Conservation (phyloP, 768 basidiomycete species). For the Termitomyces sp. region DNA sequence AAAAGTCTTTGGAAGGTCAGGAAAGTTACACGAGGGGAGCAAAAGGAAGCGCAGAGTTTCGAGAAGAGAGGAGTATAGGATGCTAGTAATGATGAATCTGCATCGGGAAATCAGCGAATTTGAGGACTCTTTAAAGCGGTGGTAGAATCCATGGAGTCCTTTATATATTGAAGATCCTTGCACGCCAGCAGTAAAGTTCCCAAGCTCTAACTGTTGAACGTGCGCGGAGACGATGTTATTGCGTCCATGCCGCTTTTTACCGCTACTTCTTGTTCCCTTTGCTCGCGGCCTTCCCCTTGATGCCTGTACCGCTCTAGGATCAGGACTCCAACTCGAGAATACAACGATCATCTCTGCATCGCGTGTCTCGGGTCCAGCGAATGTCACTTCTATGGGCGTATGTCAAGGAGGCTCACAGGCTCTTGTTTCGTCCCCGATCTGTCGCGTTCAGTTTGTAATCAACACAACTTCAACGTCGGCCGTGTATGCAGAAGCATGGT, state of each 20-base stretch:
- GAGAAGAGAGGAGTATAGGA: not conserved
- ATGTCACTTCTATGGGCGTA: not conserved
- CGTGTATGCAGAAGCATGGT: conserved; percentile 5
- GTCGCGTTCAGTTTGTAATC: conserved; percentile 6
- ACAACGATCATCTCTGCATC: conserved; percentile 2
- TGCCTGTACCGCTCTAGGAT: not conserved
- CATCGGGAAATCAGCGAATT: not conserved
- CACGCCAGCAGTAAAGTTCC: not conserved
- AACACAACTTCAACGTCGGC: conserved; percentile 3
- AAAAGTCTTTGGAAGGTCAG: not conserved
- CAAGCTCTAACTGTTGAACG: not conserved
- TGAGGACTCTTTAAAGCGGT: too few species aligned
- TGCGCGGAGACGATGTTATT: not conserved
- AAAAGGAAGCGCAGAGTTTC: not conserved
- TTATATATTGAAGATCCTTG: too few species aligned
- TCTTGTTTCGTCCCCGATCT: not conserved
- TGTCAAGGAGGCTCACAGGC: not conserved
- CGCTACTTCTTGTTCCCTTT: not conserved
- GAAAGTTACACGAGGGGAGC: not conserved
- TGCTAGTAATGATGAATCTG: not conserved
- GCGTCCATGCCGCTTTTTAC: not conserved
- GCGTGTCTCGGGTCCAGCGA: not conserved
- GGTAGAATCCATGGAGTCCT: not conserved
- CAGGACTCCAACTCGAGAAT: not conserved
- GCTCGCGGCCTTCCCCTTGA: not conserved